Evolutionary conservation across 495 filamentous ascomycete species (phyloP), one percentile per base, ranked within the genome.

Genomic region (Poronia punctata): DNA sequence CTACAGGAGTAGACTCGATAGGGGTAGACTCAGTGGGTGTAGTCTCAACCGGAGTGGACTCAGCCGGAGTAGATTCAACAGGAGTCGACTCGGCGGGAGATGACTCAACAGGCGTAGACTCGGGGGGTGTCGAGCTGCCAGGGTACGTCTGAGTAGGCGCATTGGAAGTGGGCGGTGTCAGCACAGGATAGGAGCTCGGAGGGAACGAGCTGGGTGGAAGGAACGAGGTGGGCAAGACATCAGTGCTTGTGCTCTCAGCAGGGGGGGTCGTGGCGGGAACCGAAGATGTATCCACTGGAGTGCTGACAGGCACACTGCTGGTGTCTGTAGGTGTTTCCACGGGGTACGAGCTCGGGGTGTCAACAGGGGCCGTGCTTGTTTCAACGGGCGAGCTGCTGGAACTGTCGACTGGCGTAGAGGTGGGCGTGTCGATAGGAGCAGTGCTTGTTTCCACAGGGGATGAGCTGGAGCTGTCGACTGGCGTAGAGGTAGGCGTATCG

Each of bases 31-130:
- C 33, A 14, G 33, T 21, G 7, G 52, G 21, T 4, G 61, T 45
- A 22, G 45, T 45, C 39, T 33, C 24, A 11, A 33, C 38, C 11
- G 45, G 40, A 4, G 35, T 38, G 8, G 38, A 40, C 6, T 38
- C 25, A n/a, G 54, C 45, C n/a, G 41, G 41, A 7, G 52, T 43
- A 30, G 44, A 53, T 41, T 55, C 56, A 12, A 46, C 54, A 17
- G 38, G 39, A 6, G 45, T 45, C 36, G 37, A 38, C 19, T 45
- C 29, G 26, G 50, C 54, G 28, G 55, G 48, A 15, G 47, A 38
- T 28, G 48, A 49, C 18, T 40, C 33, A 14, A 31, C 23, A 8
- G 52, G 21, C 4, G 61, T 45, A 22, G 45, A 46, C 39, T 33
- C 24, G n/a, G 35, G 36, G n/a, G 45, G 40, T 3, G 35, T 38